Evolutionary conservation across 169 alveolate species (phyloP), one percentile per base, ranked within the genome.

Genomic region (Cryptosporidium felis): DNA sequence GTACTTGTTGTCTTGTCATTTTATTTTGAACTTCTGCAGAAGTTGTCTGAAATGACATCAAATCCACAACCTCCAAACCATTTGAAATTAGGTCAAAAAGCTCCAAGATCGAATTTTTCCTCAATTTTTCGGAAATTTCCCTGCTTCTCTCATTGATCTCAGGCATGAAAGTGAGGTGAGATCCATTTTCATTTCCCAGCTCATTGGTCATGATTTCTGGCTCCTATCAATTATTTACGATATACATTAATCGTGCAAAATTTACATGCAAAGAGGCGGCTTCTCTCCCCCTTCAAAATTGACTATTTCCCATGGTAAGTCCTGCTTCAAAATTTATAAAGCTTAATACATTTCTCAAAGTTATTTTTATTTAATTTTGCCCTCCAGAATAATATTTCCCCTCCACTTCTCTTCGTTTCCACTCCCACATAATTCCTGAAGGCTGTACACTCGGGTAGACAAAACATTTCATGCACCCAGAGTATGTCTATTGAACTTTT

Each of bases 61-160:
- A 36, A 40, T 74, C 60, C 32, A 8, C 8, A 9, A 74, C 85
- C 5, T 49, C 60, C 23, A 51, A 51, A 1, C 67, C 85, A 74
- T 74, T 41, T 34, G 85, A 34, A 21, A 74, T 36, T 74, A 58
- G 12, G 26, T 74, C 67, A 53, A 23, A 74, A 10, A 74, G 58
- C 23, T 74, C 59, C 23, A 74, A 53, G 26, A 74, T 74, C 16
- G 85, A 74, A 1, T 53, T 49, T 21, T 41, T 74, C 26, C 85
- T 46, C 26, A 74, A 10, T 18, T 36, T 34, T 16, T 74, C 67
- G 21, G 67, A 65, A 9, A 74, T 74, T 74, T 74, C 14, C 23
- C 67, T 49, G 10, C 85, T 74, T 6, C 21, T 74, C 41, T 49
- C 74, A 49, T 74, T 74, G 21, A 74, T 74, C 44, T 74, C 74